Base-by-base conservation (phyloP, 352 stramenopile species). In the Phytophthora pluvialis region DNA sequence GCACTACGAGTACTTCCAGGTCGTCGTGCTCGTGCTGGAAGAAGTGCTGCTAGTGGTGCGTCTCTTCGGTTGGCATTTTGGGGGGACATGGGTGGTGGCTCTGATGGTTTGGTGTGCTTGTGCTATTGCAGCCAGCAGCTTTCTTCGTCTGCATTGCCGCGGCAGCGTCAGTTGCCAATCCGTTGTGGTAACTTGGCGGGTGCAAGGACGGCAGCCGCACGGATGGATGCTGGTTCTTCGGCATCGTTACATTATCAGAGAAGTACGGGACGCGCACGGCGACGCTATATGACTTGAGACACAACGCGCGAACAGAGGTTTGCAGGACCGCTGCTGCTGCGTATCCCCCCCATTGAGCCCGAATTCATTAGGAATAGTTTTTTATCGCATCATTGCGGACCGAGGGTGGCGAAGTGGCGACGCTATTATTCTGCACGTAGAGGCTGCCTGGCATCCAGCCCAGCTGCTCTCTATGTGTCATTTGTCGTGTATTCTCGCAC, bases 1-100 rank as follows among this genome's bases (percentile, higher is more conserved):
- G 3, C 60, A 62, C 61, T 95, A 95, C 51, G 80, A 93, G 48
- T 79, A 81, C 59, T 88, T 93, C 54, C 86, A 95, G 70, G 69
- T 93, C n/a, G 59, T 35, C 1, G 73, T 87, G 32, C 66, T 95
- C 43, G 54, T 80, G n/a, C 43, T 88, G 25, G 75, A 95, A 72
- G 73, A 90, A 63, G 67, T 75, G 32, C 28, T 88, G 6, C 67
- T 95, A 43, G 88, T 95, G 60, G 86, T 95, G 78, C 53, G 83
- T 21, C 21, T 21, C 21, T 21, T 21, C 21, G 21, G 21, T 21
- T 21, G 2, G 2, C 21, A 21, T 2, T 21, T 21, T 21, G 21
- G 21, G 21, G 21, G 1, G 21, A 21, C 21, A 21, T 21, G 21
- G 21, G 21, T 21, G 2, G 21, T 21, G 21, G 21, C 21, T 47